Conservation (phyloP, 257 asterid genomes). For the Echium plantagineum region DNA sequence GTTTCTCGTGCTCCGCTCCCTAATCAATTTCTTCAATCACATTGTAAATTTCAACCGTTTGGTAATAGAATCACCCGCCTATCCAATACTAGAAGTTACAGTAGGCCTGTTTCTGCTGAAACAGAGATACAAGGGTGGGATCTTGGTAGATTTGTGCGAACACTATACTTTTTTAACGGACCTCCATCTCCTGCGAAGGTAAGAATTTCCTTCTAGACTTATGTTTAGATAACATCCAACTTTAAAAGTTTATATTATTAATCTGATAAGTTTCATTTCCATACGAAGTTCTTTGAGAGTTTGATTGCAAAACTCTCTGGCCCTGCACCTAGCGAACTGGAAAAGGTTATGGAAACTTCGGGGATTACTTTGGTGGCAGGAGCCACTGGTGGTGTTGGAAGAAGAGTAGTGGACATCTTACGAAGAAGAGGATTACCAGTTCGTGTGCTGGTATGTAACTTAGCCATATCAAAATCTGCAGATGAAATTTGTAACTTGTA, state of each 20-base stretch:
- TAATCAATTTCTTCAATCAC: slow-evolving; percentile 32
- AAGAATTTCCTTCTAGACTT: slow-evolving; percentile 13
- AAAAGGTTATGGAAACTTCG: slow-evolving; percentile 47
- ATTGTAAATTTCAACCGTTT: slow-evolving; percentile 18
- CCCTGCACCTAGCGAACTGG: slow-evolving; percentile 66
- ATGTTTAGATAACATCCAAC: slow-evolving; percentile 5
- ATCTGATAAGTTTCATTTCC: slow-evolving; percentile 31
- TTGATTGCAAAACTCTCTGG: slow-evolving; percentile 86
- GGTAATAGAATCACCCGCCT: slow-evolving; percentile 20
- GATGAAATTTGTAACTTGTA: neutral
- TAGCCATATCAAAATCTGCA: neutral
- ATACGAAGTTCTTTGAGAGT: slow-evolving; percentile 67
- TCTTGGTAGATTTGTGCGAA: slow-evolving; percentile 72
- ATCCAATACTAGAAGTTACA: slow-evolving; percentile 21
- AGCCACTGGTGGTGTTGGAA: slow-evolving; percentile 97
- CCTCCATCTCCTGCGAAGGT: slow-evolving; percentile 98
- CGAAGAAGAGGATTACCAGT: slow-evolving; percentile 53
- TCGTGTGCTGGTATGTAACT: slow-evolving; percentile 56
- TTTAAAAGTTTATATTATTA: neutral
- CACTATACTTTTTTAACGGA: slow-evolving; percentile 81
- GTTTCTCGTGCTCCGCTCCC: slow-evolving; percentile 31
- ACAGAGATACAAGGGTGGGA: slow-evolving; percentile 79
- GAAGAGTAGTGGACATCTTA: slow-evolving; percentile 77
- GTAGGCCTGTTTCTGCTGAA: slow-evolving; percentile 40
- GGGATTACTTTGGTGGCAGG: slow-evolving; percentile 81